Conservation (phyloP, 2,329 filamentous ascomycete species). For the Venturia pyrina region DNA sequence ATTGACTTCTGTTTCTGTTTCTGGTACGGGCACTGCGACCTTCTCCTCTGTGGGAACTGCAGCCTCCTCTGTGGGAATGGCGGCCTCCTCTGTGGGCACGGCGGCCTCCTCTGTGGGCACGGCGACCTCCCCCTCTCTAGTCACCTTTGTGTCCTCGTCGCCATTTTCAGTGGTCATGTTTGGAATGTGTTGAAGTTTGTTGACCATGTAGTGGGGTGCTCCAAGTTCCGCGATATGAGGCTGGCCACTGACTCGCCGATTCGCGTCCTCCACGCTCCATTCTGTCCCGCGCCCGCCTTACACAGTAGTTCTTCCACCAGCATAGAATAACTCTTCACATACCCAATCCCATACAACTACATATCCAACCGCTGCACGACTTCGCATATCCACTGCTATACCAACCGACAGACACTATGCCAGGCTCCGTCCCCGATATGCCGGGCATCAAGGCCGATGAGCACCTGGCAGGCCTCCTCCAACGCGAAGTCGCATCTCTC, state of each 20-base stretch:
- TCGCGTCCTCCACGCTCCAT: no score
- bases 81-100: not conserved
- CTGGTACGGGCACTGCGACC: not conserved
- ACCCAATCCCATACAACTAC: not conserved
- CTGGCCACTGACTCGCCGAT: not conserved
- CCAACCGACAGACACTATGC: not conserved
- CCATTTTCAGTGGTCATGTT: not conserved
- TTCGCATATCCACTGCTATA: not conserved
- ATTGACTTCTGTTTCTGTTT: not conserved
- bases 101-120: not conserved
- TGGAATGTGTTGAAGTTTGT: not conserved
- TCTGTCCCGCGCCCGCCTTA: not conserved
- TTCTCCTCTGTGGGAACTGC: not conserved
- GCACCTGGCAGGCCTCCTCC: conserved; percentile 40
- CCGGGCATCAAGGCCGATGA: conserved; percentile 21
- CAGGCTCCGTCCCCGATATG: conserved; percentile 21
- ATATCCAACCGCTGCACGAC: not conserved
- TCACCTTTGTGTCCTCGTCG: not conserved
- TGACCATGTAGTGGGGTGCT: not conserved
- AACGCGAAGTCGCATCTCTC: conserved; percentile 62
- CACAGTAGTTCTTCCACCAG: not conserved
- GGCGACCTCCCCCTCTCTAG: not conserved
- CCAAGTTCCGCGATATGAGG: not conserved
- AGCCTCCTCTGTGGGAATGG: no score
- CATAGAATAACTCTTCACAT: not conserved